Base-by-base conservation (phyloP, 805 yeast species). In the Candida sanyiensis region DNA sequence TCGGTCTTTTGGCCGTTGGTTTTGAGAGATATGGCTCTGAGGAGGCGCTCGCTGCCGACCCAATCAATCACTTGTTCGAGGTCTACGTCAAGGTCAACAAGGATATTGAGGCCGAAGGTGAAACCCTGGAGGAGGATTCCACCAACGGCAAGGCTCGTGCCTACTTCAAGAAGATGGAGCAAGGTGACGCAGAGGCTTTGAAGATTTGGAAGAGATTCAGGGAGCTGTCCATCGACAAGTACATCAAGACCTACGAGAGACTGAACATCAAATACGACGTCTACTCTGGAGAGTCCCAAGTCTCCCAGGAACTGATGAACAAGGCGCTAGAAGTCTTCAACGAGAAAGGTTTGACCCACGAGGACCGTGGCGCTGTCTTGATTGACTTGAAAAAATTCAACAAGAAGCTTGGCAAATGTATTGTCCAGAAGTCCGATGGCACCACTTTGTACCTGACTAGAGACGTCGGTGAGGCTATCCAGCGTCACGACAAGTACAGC, bases 281-380 rank as follows among this genome's bases (percentile, higher is more conserved):
- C 33, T 93, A 93, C 63, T 84, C 96, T 5, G 98, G 98, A 48
- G 98, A 93, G 65, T 89, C 97, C 19, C 95, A 86, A 66, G 96
- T 90, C 35, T 70, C 93, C 6, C 75, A 74, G 54, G 81, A 77
- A 43, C 59, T 69, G 20, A 84, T 90, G 86, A 66, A 74, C 43
- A 59, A 70, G 33, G 95, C 83, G 39, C 67, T 79, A 28, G 66
- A 77, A 35, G 56, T 67, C 30, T 77, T 93, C 52, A 69, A 72
- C 31, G 81, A 80, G 56, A 80, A 75, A 55, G 77, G 79, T 6
- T 70, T 93, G 56, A 71, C 86, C 21, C 79, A 80, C 45, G 94
- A 79, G 61, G 97, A 90, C 64, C 77, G 79, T 56, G 98, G 98
- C 49, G 97, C 98, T 28, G 66, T 77, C 52, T 72, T 90, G 45